Percentiles rank a stretch among this genome's conserved stretches.
Conservation (phyloP, 2,329 filamentous ascomycete genomes). For the Ilyonectria sp. region DNA sequence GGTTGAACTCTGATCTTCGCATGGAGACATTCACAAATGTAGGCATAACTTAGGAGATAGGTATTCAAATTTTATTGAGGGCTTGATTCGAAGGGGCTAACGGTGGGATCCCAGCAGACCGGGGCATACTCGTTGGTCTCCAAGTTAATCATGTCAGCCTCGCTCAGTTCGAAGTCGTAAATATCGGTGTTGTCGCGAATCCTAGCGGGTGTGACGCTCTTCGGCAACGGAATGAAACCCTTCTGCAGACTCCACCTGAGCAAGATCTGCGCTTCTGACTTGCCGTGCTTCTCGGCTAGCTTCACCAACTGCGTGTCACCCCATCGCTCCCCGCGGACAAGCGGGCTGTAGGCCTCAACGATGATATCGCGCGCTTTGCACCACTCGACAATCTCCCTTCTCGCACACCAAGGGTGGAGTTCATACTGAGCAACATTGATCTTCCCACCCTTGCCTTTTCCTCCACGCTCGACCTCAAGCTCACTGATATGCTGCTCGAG, state of each 20-base stretch:
- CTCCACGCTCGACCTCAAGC: not conserved
- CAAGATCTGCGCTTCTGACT: conserved; percentile 74
- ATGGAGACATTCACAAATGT: too few relatives aligned
- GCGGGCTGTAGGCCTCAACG: conserved; percentile 55
- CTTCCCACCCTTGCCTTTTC: not conserved
- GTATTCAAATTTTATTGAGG: not conserved
- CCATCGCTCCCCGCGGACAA: conserved; percentile 50
- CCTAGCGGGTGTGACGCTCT: conserved; percentile 72
- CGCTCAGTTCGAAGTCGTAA: conserved; percentile 70
- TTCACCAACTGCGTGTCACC: conserved; percentile 69
- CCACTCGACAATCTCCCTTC: conserved; percentile 52
- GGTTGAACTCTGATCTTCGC: too few relatives aligned
- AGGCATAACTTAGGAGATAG: not conserved
- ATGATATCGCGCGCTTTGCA: conserved; percentile 85
- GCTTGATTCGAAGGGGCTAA: not conserved
- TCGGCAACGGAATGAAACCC: conserved; percentile 76
- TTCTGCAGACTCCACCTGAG: conserved; percentile 79
- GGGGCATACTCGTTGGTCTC: not conserved
- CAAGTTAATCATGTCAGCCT: conserved; percentile 67
- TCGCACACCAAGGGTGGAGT: conserved; percentile 78
- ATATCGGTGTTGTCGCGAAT: conserved; percentile 74
- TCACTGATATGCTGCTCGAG: conserved; percentile 61
- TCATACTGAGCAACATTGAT: conserved; percentile 61
- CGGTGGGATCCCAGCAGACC: not conserved
- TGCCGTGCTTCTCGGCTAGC: conserved; percentile 71